Evolutionary conservation across 331 rosid genomes (phyloP).

Genomic region (Dryas integrifolia): DNA sequence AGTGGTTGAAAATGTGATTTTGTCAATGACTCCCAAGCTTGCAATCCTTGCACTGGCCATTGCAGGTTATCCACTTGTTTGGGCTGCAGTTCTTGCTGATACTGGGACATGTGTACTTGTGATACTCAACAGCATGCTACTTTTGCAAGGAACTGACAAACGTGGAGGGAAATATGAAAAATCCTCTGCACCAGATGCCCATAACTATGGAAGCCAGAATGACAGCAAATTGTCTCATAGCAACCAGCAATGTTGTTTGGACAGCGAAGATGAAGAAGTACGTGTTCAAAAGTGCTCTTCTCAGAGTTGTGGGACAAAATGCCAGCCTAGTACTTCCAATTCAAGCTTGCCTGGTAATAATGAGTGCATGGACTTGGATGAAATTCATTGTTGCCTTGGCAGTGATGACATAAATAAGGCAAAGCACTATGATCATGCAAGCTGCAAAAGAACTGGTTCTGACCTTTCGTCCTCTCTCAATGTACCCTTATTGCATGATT

Average conservation of each 20-base stretch:
- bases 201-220: constrained; percentile 40
- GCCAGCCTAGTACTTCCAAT: constrained; percentile 29
- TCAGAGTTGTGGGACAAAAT: constrained; percentile 25
- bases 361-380: background rate
- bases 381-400: too few relatives aligned
- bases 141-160: constrained; percentile 39
- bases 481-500: too few relatives aligned
- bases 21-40: constrained; percentile 61
- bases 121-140: constrained; percentile 84
- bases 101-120: constrained; percentile 85
- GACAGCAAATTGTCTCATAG: constrained; percentile 25
- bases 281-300: constrained; percentile 43
- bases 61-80: constrained; percentile 80
- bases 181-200: constrained; percentile 28
- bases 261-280: constrained; percentile 14
- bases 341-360: constrained; percentile 32
- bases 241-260: constrained; percentile 46
- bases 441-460: constrained; percentile 1
- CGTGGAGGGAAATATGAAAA: constrained; percentile 37
- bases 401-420: constrained; percentile 29
- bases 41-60: constrained; percentile 65
- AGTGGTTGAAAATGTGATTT: constrained; percentile 60
- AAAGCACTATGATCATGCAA: constrained; percentile 41
- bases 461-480: too few relatives aligned
- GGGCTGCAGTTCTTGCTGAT: constrained; percentile 99